A percentile compares a stretch with the other conserved stretches of the same genome.
These are phyloP conservation scores for Globisporangium camurandrum DNA, from an alignment of 352 stramenopile species.

Conservation along the genomic window DNA sequence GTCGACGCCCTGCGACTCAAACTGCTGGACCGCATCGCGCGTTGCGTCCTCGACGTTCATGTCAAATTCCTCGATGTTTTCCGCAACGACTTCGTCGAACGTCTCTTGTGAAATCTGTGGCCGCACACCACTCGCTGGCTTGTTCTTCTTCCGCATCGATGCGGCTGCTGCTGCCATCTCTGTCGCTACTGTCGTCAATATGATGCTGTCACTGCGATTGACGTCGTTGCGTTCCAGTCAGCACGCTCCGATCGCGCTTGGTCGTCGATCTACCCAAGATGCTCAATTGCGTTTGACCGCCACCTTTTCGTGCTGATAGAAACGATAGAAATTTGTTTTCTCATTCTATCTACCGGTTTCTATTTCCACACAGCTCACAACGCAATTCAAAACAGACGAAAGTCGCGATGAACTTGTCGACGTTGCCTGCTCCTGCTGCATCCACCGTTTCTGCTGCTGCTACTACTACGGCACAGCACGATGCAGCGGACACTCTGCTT, in stretches of 20 bases:
- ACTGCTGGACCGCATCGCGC: conserved; percentile 75
- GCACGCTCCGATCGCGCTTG: no score
- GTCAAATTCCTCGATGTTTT: conserved; percentile 89
- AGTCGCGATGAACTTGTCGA: no score
- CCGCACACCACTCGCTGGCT: conserved; percentile 13
- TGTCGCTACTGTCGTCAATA: not conserved
- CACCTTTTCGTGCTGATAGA: no score
- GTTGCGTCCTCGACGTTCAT: conserved; percentile 77
- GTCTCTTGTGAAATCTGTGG: conserved; percentile 85
- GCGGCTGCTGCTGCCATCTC: not conserved
- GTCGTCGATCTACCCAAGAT: no score
- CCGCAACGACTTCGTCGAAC: conserved; percentile 85
- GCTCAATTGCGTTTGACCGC: no score
- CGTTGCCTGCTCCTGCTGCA: no score
- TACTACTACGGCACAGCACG: not conserved
- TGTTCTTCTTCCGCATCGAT: no score
- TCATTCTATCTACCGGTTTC: no score
- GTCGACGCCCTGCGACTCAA: conserved; percentile 82
- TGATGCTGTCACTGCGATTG: conserved; percentile 10
- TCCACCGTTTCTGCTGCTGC: no score
- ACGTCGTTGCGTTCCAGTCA: not conserved
- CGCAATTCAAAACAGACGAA: no score
- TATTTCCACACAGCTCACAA: no score
- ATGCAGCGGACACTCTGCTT: conserved; percentile 30
- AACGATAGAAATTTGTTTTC: conserved; percentile 7